These are phyloP conservation scores for Annona squamosa DNA, from an alignment of 164 flowering plant species.

Conservation along the genomic window DNA sequence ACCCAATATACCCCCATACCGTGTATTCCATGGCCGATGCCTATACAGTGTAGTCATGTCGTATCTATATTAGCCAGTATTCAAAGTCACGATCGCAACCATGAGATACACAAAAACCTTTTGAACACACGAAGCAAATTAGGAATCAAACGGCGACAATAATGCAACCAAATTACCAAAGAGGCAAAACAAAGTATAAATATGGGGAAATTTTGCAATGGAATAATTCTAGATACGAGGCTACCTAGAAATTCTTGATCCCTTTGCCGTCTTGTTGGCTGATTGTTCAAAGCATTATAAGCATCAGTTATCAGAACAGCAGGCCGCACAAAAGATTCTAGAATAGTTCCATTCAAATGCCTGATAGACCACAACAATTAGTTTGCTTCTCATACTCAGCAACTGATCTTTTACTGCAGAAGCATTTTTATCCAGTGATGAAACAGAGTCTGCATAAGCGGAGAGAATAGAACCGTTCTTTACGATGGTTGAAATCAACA, in stretches of 20 bases:
- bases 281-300: constrained; percentile 84
- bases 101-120: too few relatives aligned
- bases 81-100: too few relatives aligned
- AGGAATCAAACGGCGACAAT: too few relatives aligned
- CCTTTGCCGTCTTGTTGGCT: constrained; percentile 70
- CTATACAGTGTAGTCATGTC: too few relatives aligned
- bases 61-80: too few relatives aligned
- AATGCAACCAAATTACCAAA: too few relatives aligned
- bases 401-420: background rate
- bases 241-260: constrained; percentile 84
- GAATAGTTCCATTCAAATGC: constrained; percentile 86
- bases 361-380: constrained; percentile 32
- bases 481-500: constrained; percentile 93
- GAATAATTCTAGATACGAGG: background rate
- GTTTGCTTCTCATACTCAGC: background rate
- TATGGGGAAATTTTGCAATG: background rate
- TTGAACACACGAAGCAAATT: too few relatives aligned
- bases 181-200: background rate
- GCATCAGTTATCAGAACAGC: constrained; percentile 98
- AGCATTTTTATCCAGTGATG: background rate
- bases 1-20: too few relatives aligned
- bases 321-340: constrained; percentile 84
- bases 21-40: too few relatives aligned
- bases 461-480: constrained; percentile 55
- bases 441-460: background rate